These are phyloP conservation scores for Acanthamoeba lugdunensis DNA, from an alignment of 208 protist genomes.

Conservation along the genomic window DNA sequence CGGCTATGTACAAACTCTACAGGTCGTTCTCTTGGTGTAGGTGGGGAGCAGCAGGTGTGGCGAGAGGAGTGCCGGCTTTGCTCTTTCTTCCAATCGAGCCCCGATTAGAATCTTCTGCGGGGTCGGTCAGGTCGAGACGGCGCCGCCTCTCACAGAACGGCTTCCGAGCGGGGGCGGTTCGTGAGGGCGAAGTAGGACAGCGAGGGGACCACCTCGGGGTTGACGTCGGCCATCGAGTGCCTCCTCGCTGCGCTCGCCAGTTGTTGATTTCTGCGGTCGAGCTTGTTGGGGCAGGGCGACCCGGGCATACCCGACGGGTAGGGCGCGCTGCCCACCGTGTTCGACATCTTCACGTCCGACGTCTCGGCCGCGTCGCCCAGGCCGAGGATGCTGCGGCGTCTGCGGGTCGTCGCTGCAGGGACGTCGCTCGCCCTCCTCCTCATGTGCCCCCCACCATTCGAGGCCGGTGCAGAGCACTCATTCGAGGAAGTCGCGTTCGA, in stretches of 20 bases:
- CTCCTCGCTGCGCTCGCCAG: neutral
- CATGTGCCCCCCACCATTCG: neutral
- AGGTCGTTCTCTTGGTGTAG: neutral
- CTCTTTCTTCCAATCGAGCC: neutral
- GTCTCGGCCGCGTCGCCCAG: slow-evolving; percentile 5
- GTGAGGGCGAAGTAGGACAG: neutral
- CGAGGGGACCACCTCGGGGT: neutral
- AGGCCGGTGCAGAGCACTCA: neutral
- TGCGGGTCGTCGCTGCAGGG: neutral
- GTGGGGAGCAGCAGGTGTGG: neutral
- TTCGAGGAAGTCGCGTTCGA: neutral
- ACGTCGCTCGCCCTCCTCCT: neutral
- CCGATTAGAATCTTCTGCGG: neutral
- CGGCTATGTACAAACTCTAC: neutral
- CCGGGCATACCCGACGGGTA: neutral
- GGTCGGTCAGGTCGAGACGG: neutral
- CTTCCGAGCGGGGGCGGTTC: neutral
- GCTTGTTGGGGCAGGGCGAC: slow-evolving; percentile 23
- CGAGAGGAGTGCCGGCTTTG: neutral
- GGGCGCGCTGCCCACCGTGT: slow-evolving; percentile 7
- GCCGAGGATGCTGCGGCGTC: slow-evolving; percentile 30
- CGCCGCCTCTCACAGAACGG: neutral
- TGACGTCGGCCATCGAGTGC: neutral
- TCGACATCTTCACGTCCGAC: slow-evolving; percentile 7
- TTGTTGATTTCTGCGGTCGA: neutral